Evolutionary conservation across 257 asterid genomes (phyloP), one percentile per base, ranked within the genome.

Genomic region (Ilex asprella): DNA sequence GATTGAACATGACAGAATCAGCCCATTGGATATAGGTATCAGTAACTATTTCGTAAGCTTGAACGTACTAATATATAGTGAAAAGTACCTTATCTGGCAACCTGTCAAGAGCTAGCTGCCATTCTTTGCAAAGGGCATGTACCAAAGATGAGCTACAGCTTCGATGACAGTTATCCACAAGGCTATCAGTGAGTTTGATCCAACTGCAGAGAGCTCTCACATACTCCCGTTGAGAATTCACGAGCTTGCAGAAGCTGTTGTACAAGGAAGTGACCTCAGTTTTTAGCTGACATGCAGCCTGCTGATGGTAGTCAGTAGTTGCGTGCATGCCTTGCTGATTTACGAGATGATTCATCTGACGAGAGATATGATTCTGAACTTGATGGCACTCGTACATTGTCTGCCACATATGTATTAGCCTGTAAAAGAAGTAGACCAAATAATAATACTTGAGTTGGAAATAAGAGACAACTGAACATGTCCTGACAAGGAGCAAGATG

Each of bases 251-350:
- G 55, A 89, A 82, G 76, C 82, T 89, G 62, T 62, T 67, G 78
- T 76, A 68, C 97, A 95, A 89, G 7, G 83, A 86, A 13, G 77
- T 64, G 58, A 89, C 90, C 78, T 89, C 97, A 16, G 79, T 71
- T 70, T 83, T 83, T 43, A 89, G 86, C 90, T 89, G 97, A 60
- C 74, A 77, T 30, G 91, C 91, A 68, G 97, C 94, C 74, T 80
- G 91, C 69, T 51, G 83, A 60, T 70, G 87, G 57, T 82, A 82
- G 64, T 78, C 91, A 14, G 81, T 73, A 29, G 91, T 86, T 16
- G 87, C 86, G 53, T 86, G 93, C 54, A 46, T 11, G 16, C 30
- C 69, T 64, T 77, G 82, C 71, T 76, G 88, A 68, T 79, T 82
- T 14, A 78, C 46, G 44, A 86, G 65, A 71, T 76, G 84, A 70